Percentiles rank a stretch among this genome's conserved stretches.
Conservation (phyloP, 306 rosid genomes). For the Castanea sativa region DNA sequence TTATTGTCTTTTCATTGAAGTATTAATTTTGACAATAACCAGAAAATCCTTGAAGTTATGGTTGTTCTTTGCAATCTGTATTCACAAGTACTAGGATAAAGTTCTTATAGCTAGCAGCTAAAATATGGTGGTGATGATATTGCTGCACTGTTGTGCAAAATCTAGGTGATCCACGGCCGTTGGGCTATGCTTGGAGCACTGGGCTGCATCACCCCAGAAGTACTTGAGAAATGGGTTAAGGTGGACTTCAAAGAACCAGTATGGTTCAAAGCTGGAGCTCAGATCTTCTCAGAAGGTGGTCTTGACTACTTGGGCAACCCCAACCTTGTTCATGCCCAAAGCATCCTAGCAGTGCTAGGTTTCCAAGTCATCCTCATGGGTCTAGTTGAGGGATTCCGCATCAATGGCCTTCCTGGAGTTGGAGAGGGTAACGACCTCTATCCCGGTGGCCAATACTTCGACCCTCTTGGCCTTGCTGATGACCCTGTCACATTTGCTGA, state of each 20-base stretch:
- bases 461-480: constrained; percentile 88
- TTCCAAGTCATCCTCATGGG: constrained; percentile 86
- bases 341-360: constrained; percentile 82
- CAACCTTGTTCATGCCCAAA: constrained; percentile 86
- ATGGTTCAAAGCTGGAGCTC: constrained; percentile 95
- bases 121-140: not conserved
- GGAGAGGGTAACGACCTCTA: constrained; percentile 88
- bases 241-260: constrained; percentile 92
- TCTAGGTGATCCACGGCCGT: constrained; percentile 84
- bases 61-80: not conserved
- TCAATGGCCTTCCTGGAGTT: constrained; percentile 84
- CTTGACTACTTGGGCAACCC: constrained; percentile 90
- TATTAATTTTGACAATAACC: not conserved
- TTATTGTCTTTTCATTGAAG: not conserved
- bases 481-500: constrained; percentile 82
- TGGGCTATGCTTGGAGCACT: constrained; percentile 98
- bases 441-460: constrained; percentile 93
- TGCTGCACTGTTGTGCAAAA: not conserved
- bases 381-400: constrained; percentile 83
- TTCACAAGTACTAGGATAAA: too few relatives aligned
- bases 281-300: constrained; percentile 88
- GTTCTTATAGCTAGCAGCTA: not conserved
- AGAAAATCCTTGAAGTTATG: not conserved
- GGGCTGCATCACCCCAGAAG: constrained; percentile 93
- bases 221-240: constrained; percentile 57